Base-by-base conservation (phyloP, 768 basidiomycete genomes). In the Rossbeevera mucosa region DNA sequence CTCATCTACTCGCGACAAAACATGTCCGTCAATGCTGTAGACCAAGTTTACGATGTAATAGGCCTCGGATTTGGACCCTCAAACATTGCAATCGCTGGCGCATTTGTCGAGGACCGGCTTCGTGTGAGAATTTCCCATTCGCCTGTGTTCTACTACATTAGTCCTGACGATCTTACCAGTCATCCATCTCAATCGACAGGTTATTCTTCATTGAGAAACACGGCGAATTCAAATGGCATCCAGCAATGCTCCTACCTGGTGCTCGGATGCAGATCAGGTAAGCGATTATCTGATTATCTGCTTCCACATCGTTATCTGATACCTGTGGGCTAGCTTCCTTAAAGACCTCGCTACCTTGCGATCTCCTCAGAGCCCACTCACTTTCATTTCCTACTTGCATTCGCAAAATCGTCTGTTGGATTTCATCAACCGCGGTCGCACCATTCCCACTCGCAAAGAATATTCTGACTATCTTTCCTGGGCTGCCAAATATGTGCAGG, bases 251-350 rank as follows among this genome's bases (percentile, higher is more conserved):
- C 43, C 64, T 80, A 7, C 76, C 77, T 31, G 77, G 74, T 24
- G 72, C 74, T 25, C 70, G 69, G 29, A 80, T 80, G 80, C 80
- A 80, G 59, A 80, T 81, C 40, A 79, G 75, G 77, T 72, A 51
- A 29, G 58, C 53, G 9, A 42, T 41, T 49, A 16, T 29, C 25
- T 22, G 26, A 38, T 43, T n/a, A 31, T 41, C 20, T 22, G 18
- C 21, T 42, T 33, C 21, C 24, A 18, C n/a, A 18, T 5, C 44
- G 13, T 24, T 48, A 40, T 44, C 57, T 54, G 44, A 65, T 28
- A 36, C 9, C 28, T 20, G 33, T 22, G 31, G 13, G 18, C 24
- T 31, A 79, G 78, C 62, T 79, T 75, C 56, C 72, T 79, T 63
- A 76, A 81, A 61, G 80, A 81, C 60, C 70, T 81, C 7, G 80